phyloP scores from a whole-genome alignment of 2,329 filamentous ascomycete genomes.

The Fusarium cyanostomum region DNA sequence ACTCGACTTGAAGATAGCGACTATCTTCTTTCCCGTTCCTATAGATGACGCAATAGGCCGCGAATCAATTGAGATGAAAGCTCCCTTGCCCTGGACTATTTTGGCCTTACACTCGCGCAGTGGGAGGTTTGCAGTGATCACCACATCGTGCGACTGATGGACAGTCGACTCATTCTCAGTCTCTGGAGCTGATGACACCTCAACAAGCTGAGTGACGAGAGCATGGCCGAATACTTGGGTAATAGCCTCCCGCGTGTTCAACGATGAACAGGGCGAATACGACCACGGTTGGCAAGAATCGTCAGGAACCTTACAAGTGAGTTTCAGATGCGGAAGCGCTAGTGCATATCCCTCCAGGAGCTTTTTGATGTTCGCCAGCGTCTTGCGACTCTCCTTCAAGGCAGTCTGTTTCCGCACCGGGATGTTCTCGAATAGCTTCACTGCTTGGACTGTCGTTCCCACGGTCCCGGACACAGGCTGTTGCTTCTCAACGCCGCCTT shows the following conservation, averaged over 20 bases:
- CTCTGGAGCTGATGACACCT: conserved; percentile 45
- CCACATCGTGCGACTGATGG: conserved; percentile 2
- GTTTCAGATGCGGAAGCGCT: conserved; percentile 68
- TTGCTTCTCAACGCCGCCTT: conserved; percentile 45
- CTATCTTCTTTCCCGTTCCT: conserved; percentile 69
- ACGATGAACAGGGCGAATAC: conserved; percentile 65
- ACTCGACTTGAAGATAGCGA: conserved; percentile 61
- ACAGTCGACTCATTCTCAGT: background rate
- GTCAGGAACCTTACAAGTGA: conserved; percentile 69
- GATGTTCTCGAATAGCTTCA: conserved; percentile 66
- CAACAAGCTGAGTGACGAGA: conserved; percentile 64
- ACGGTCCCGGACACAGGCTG: conserved; percentile 61
- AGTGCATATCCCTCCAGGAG: conserved; percentile 73
- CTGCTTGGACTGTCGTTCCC: conserved; percentile 74
- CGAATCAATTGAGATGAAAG: conserved; percentile 74
- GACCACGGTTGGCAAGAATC: conserved; percentile 63
- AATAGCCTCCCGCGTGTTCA: conserved; percentile 65
- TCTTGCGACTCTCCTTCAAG: conserved; percentile 66
- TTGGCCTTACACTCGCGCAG: conserved; percentile 55
- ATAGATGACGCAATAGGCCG: conserved; percentile 67
- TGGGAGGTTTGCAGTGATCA: conserved; percentile 62
- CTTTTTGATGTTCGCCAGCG: conserved; percentile 65
- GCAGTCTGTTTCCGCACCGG: conserved; percentile 71
- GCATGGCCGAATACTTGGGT: conserved; percentile 70
- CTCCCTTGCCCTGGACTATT: conserved; percentile 56